Conservation (phyloP, 257 asterid species). For the Nicotiana knightiana region DNA sequence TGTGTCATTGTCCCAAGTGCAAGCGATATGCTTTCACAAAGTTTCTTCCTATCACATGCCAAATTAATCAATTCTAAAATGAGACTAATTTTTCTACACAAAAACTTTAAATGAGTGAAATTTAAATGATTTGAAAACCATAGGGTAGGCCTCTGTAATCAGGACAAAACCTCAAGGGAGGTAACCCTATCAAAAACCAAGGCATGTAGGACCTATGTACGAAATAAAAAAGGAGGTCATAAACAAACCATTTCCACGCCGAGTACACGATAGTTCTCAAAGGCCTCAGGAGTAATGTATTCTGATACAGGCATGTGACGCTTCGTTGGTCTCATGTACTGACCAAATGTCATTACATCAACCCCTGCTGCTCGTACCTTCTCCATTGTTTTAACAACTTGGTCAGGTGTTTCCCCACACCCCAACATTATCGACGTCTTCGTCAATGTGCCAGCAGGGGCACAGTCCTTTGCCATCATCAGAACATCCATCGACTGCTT, state of each 20-base stretch:
- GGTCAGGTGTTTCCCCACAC: slow-evolving; percentile 99
- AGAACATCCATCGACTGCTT: slow-evolving; percentile 87
- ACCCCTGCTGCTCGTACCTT: slow-evolving; percentile 91
- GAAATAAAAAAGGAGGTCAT: background rate
- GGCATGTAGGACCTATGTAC: no score
- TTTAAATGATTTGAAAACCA: no score
- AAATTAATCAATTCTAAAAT: no score
- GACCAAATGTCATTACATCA: slow-evolving; percentile 98
- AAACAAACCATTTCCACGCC: slow-evolving; percentile 87
- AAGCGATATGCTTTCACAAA: no score
- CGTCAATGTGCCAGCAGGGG: slow-evolving; percentile 88
- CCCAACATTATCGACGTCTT: slow-evolving; percentile 96
- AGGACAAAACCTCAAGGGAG: no score
- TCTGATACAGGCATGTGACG: slow-evolving; percentile 98
- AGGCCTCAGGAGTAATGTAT: slow-evolving; percentile 89
- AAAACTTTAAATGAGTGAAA: no score
- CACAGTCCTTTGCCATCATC: slow-evolving; percentile 80
- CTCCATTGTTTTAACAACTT: slow-evolving; percentile 90
- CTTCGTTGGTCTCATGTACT: slow-evolving; percentile 97
- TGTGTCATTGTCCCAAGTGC: no score
- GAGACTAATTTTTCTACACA: no score
- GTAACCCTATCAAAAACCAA: no score
- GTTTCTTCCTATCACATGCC: no score
- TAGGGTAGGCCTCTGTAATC: no score
- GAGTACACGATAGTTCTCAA: slow-evolving; percentile 74